These are phyloP conservation scores for Typha latifolia DNA, from an alignment of 176 grass and related monocot genomes.

Conservation along the genomic window DNA sequence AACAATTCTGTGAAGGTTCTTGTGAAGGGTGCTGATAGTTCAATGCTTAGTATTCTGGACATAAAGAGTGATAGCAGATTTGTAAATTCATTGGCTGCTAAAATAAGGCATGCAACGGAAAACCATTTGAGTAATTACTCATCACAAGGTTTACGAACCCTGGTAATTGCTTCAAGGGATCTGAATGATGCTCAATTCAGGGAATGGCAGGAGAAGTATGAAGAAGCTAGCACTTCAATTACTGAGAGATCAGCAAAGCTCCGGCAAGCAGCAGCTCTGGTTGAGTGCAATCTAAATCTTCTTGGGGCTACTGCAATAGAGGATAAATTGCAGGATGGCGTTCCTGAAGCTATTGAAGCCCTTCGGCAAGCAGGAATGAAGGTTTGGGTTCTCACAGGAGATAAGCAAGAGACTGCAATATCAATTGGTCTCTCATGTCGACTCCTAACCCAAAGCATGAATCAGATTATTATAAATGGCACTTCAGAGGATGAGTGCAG, in stretches of 20 bases:
- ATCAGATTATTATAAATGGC: conserved; percentile 84
- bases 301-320: conserved; percentile 92
- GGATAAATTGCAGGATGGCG: conserved; percentile 99
- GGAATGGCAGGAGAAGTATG: conserved; percentile 82
- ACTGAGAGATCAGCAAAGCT: conserved; percentile 87
- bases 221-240: conserved; percentile 97
- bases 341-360: conserved; percentile 93
- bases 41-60: conserved; percentile 79
- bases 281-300: conserved; percentile 77
- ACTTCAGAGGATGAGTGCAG: conserved; percentile 82
- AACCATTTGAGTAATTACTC: conserved; percentile 71
- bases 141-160: conserved; percentile 67
- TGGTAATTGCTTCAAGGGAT: conserved; percentile 73
- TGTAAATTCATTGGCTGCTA: conserved; percentile 31
- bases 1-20: conserved; percentile 88
- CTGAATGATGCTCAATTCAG: conserved; percentile 60
- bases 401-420: conserved; percentile 99
- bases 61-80: conserved; percentile 19
- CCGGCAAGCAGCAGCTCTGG: conserved; percentile 69
- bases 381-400: conserved; percentile 97
- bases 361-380: conserved; percentile 95
- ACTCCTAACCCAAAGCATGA: conserved; percentile 69
- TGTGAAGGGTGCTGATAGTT: conserved; percentile 96
- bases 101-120: conserved; percentile 61
- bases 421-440: conserved; percentile 90